These are phyloP conservation scores for Kwoniella newhampshirensis DNA, from an alignment of 768 basidiomycete species.

Conservation along the genomic window DNA sequence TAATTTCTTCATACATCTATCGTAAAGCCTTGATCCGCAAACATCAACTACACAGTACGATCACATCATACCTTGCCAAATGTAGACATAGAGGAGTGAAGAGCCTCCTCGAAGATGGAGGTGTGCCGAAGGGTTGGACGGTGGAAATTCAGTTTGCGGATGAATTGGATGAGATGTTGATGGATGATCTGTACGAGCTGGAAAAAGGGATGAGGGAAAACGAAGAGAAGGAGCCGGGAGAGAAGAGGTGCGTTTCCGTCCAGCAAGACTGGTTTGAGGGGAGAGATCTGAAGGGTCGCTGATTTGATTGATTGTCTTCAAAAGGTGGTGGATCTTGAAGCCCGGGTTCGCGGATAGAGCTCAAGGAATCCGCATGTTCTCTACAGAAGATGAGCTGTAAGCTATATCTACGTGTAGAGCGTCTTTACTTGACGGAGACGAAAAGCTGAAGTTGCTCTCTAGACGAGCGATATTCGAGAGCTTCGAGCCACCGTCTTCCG, in stretches of 20 bases:
- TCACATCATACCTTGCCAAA: slow-evolving; percentile 72
- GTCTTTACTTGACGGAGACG: background rate
- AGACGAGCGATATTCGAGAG: slow-evolving; percentile 66
- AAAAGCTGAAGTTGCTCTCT: background rate
- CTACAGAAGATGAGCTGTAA: slow-evolving; percentile 68
- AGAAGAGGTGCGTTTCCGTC: slow-evolving; percentile 44
- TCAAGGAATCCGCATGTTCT: slow-evolving; percentile 89
- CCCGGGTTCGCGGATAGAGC: slow-evolving; percentile 97
- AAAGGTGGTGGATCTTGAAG: slow-evolving; percentile 89
- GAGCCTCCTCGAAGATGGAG: slow-evolving; percentile 57
- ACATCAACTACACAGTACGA: slow-evolving; percentile 77
- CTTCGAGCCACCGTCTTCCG: slow-evolving; percentile 63
- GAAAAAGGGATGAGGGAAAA: slow-evolving; percentile 61
- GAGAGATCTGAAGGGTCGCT: no score
- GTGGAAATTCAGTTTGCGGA: slow-evolving; percentile 85
- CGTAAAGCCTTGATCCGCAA: slow-evolving; percentile 93
- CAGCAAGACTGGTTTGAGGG: no score
- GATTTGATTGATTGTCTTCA: background rate
- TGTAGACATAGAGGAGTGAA: slow-evolving; percentile 55
- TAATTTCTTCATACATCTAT: slow-evolving; percentile 82
- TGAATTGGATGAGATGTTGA: slow-evolving; percentile 89
- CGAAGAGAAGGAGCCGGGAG: slow-evolving; percentile 36
- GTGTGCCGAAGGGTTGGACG: slow-evolving; percentile 74
- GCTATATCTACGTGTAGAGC: no score
- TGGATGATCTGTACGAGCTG: slow-evolving; percentile 90